Evolutionary conservation across 2,329 filamentous ascomycete genomes (phyloP).

Genomic region (Graphilbum fragrans): DNA sequence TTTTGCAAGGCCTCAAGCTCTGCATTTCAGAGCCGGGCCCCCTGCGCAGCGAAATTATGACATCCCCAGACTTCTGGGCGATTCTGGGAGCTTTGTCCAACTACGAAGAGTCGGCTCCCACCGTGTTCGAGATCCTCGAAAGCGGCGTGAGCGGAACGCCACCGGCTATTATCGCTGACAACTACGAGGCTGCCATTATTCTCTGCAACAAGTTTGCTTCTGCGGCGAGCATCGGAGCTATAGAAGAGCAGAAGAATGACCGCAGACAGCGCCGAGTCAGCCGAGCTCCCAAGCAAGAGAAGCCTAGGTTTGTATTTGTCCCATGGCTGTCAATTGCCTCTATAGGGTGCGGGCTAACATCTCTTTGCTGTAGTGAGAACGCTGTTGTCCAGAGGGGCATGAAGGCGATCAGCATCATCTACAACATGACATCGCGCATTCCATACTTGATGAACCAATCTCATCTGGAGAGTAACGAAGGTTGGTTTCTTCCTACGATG

Average conservation of each 20-base stretch:
- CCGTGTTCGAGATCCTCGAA: constrained; percentile 81
- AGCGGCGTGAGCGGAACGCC: constrained; percentile 61
- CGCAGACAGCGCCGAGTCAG: constrained; percentile 6
- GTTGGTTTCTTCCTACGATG: constrained; percentile 27
- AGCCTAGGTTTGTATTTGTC: constrained; percentile 35
- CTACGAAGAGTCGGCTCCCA: constrained; percentile 56
- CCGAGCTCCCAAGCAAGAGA: constrained; percentile 36
- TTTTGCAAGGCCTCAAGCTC: constrained; percentile 65
- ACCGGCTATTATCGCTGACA: constrained; percentile 82
- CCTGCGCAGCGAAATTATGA: constrained; percentile 84
- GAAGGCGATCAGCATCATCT: constrained; percentile 71
- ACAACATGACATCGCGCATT: constrained; percentile 69
- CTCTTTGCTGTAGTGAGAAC: constrained; percentile 50
- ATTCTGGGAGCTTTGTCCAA: constrained; percentile 66
- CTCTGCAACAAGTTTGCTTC: constrained; percentile 85
- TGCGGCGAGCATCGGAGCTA: constrained; percentile 60
- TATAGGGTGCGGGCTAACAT: neutral
- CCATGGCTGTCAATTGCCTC: neutral
- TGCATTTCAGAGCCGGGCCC: constrained; percentile 70
- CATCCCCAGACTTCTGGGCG: constrained; percentile 94
- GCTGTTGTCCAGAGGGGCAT: constrained; percentile 65
- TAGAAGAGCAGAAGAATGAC: constrained; percentile 36
- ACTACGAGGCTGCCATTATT: constrained; percentile 79
- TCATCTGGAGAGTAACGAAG: constrained; percentile 77
- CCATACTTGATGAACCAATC: constrained; percentile 84